Conservation (phyloP, 352 stramenopile genomes). For the Globisporangium orthogonon region DNA sequence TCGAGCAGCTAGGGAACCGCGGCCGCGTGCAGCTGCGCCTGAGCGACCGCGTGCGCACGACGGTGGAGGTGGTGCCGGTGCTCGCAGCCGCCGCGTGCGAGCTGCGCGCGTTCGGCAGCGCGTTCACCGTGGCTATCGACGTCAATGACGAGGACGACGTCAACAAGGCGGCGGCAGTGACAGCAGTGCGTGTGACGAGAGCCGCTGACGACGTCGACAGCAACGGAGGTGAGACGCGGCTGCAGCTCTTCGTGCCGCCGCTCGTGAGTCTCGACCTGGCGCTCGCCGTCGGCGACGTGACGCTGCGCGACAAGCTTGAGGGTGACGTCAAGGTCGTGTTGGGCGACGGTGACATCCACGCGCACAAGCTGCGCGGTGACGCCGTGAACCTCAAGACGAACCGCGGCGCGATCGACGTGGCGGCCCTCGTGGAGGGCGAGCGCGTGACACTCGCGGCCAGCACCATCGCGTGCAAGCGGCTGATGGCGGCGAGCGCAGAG, state of each 20-base stretch:
- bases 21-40: constrained; percentile 38
- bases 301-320: constrained; percentile 59
- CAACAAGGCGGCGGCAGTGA: background rate
- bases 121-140: constrained; percentile 17
- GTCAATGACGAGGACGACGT: background rate
- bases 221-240: background rate
- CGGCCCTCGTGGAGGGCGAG: constrained; percentile 51
- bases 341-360: constrained; percentile 42
- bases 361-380: constrained; percentile 60
- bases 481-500: constrained; percentile 48
- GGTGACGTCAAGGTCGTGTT: constrained; percentile 61
- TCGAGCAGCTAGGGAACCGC: constrained; percentile 34
- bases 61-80: constrained; percentile 44
- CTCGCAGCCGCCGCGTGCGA: constrained; percentile 43
- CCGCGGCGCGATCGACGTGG: constrained; percentile 34
- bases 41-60: constrained; percentile 20
- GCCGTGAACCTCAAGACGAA: constrained; percentile 62
- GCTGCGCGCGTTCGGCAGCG: constrained; percentile 17
- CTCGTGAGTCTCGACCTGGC: constrained; percentile 40
- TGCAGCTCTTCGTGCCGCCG: constrained; percentile 37
- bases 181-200: constrained; percentile 26
- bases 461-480: constrained; percentile 43
- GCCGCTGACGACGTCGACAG: constrained; percentile 1
- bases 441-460: constrained; percentile 38
- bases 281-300: constrained; percentile 37